phyloP scores from a whole-genome alignment of 164 flowering plant genomes.

The Dillenia suffruticosa region DNA sequence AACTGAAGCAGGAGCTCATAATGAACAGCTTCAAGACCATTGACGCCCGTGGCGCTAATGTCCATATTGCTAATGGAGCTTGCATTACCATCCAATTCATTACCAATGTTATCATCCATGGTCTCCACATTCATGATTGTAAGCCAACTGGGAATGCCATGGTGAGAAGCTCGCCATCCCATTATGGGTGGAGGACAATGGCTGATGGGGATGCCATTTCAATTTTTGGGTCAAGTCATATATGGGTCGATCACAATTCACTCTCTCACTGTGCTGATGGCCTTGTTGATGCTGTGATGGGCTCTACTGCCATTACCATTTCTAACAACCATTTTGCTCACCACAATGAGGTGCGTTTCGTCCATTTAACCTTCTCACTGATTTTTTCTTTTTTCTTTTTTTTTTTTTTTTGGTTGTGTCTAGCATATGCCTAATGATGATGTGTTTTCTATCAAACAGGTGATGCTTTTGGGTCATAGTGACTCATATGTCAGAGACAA shows the following conservation, averaged over 20 bases:
- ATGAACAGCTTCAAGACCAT: constrained; percentile 51
- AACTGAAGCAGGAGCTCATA: constrained; percentile 41
- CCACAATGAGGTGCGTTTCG: constrained; percentile 77
- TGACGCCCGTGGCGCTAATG: constrained; percentile 40
- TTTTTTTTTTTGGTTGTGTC: background rate
- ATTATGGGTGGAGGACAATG: constrained; percentile 46
- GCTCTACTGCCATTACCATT: constrained; percentile 90
- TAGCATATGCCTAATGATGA: too few species aligned
- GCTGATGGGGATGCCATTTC: constrained; percentile 73
- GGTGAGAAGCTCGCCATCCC: constrained; percentile 43
- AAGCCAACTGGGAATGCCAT: constrained; percentile 45
- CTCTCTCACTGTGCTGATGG: constrained; percentile 92
- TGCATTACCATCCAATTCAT: constrained; percentile 43
- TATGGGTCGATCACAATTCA: constrained; percentile 95
- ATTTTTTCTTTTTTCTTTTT: background rate
- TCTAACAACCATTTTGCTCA: constrained; percentile 89
- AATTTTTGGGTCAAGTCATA: constrained; percentile 84
- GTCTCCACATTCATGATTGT: constrained; percentile 42
- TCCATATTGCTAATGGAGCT: constrained; percentile 42
- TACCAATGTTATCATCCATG: constrained; percentile 40
- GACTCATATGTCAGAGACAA: constrained; percentile 80
- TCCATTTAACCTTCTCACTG: background rate
- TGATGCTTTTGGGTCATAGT: constrained; percentile 92
- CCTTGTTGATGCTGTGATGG: constrained; percentile 94
- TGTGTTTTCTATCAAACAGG: constrained; percentile 31